These are phyloP conservation scores for Microcos paniculata DNA, from an alignment of 345 rosid species.

Conservation along the genomic window DNA sequence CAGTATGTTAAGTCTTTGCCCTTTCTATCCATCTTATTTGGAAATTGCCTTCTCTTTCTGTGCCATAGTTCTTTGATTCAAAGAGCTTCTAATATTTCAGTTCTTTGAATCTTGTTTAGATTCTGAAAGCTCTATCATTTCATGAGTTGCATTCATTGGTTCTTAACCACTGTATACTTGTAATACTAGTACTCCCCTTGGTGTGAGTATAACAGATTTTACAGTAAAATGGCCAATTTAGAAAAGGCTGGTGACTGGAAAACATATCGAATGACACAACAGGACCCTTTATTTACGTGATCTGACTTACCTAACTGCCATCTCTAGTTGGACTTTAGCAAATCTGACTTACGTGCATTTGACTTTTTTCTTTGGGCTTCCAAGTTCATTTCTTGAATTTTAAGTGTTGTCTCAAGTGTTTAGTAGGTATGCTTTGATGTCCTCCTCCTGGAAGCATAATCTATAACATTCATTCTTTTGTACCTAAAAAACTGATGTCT, in stretches of 20 bases:
- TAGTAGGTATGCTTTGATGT: not conserved
- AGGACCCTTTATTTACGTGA: not conserved
- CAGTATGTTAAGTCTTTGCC: slow-evolving; percentile 42
- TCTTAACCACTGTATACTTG: not conserved
- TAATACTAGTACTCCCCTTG: not conserved
- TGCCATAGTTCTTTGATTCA: not conserved
- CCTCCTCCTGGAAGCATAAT: not conserved
- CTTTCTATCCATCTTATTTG: not conserved
- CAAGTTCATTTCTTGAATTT: not conserved
- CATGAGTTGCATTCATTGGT: not conserved
- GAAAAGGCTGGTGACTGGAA: not conserved
- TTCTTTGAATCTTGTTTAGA: not conserved
- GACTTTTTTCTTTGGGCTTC: not conserved
- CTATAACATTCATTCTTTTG: not conserved
- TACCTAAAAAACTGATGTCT: not conserved
- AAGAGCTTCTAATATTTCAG: not conserved
- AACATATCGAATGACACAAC: not conserved
- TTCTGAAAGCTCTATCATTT: not conserved
- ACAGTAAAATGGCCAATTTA: not conserved
- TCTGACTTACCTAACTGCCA: not conserved
- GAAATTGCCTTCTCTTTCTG: not conserved
- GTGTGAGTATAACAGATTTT: not conserved
- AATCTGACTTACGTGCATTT: not conserved
- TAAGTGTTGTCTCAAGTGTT: not conserved
- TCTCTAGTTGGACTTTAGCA: not conserved